phyloP scores from a whole-genome alignment of 176 grass and related monocot species.

The Carex littledalei region DNA sequence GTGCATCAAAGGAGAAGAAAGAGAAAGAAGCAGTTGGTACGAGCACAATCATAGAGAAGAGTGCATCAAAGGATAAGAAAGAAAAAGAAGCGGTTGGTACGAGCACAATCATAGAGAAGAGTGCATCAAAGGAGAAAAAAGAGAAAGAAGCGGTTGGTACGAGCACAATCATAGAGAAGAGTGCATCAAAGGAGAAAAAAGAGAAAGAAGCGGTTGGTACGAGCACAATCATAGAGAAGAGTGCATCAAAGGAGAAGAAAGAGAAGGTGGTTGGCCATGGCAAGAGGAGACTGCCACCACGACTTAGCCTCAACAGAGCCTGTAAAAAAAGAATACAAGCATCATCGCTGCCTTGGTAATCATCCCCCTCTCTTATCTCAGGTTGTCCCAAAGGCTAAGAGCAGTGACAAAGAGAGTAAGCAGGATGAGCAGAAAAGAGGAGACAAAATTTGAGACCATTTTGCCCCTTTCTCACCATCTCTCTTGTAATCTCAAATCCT shows the following conservation, averaged over 20 bases:
- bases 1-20: not conserved
- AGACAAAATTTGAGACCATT: not conserved
- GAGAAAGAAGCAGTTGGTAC: not conserved
- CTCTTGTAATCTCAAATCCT: too few relatives aligned
- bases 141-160: too few relatives aligned
- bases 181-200: too few relatives aligned
- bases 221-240: not conserved
- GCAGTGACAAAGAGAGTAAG: not conserved
- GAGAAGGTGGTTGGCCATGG: not conserved
- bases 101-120: too few relatives aligned
- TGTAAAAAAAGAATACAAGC: constrained; percentile 3
- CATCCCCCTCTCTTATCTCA: not conserved
- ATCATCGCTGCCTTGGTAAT: not conserved
- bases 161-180: too few relatives aligned
- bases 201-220: not conserved
- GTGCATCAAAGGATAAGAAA: not conserved
- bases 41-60: not conserved
- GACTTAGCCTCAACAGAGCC: not conserved
- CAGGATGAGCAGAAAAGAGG: not conserved
- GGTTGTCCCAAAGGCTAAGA: not conserved
- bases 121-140: too few relatives aligned
- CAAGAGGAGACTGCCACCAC: not conserved
- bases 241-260: not conserved
- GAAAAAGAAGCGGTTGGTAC: not conserved
- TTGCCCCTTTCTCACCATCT: too few relatives aligned